phyloP scores from a whole-genome alignment of 495 filamentous ascomycete genomes.

The Friedmanniomyces simplex region DNA sequence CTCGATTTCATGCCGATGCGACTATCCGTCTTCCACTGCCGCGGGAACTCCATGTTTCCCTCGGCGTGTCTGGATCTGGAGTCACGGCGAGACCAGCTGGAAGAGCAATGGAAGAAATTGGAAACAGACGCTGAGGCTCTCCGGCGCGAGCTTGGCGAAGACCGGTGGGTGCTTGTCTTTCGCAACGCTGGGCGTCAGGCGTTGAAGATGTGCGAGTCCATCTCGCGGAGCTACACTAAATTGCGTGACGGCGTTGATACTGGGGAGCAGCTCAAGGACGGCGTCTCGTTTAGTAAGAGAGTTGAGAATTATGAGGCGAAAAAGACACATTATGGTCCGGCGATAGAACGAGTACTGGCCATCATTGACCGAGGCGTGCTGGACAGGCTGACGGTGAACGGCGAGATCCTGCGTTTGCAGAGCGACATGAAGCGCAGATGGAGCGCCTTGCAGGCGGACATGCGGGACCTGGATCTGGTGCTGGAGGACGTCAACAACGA shows the following conservation, averaged over 20 bases:
- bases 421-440: slow-evolving; percentile 71
- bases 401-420: slow-evolving; percentile 78
- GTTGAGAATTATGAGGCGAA: slow-evolving; percentile 92
- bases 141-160: slow-evolving; percentile 80
- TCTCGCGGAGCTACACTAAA: slow-evolving; percentile 73
- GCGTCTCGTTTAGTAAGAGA: slow-evolving; percentile 57
- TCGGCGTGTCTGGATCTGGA: slow-evolving; percentile 85
- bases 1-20: slow-evolving; percentile 97
- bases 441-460: slow-evolving; percentile 61
- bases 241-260: slow-evolving; percentile 70
- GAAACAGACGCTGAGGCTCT: slow-evolving; percentile 80
- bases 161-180: slow-evolving; percentile 91
- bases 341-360: slow-evolving; percentile 76
- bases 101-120: slow-evolving; percentile 69
- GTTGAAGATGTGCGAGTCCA: slow-evolving; percentile 86
- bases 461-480: slow-evolving; percentile 60
- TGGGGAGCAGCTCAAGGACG: slow-evolving; percentile 58
- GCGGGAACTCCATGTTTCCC: slow-evolving; percentile 68
- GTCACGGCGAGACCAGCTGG: slow-evolving; percentile 54
- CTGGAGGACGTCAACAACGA: slow-evolving; percentile 61
- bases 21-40: slow-evolving; percentile 67
- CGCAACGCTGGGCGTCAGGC: slow-evolving; percentile 86
- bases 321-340: slow-evolving; percentile 87
- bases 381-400: slow-evolving; percentile 85
- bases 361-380: slow-evolving; percentile 90